Evolutionary conservation across 2,329 filamentous ascomycete species (phyloP), one percentile per base, ranked within the genome.

Genomic region (Paracamarosporium sp.): DNA sequence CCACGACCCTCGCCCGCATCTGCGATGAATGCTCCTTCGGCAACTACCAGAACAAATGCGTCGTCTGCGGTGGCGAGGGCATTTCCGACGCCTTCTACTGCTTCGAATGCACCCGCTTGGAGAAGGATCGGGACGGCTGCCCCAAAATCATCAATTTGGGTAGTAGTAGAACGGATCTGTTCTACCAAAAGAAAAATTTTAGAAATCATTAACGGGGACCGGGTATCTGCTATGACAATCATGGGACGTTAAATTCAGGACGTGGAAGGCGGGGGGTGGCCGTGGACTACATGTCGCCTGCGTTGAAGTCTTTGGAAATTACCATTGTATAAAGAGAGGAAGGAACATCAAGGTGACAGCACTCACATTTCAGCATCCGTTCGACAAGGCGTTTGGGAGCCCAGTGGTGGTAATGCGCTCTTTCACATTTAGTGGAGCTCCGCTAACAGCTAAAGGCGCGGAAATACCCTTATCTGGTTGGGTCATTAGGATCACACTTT

Each of bases 41-140:
- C 75, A 99, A 99, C 85, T 99, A 97, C 83, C 95, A 98, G 82
- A 99, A 99, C 83, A 99, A 99, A 80, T 99, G 95, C 77, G 93
- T 99, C 67, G 95, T 99, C 41, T 99, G 95, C 80, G 95, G 95
- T 76, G 95, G 95, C 69, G 95, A 98, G 81, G 95, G 95, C 28
- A 99, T 99, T 76, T 95, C 91, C 31, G 95, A 99, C 77, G 95
- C 95, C 48, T 98, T 98, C 79, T 99, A 99, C 83, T 99, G 95
- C 83, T 98, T 98, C 75, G 95, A 99, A 80, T 99, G 95, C 78
- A 99, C 95, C 57, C 86, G 95, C 7, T 82, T 99, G 15, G 95
- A 99, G 78, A 99, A 98, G 80, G 95, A 99, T 76, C 85, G 95
- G 60, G 95, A 99, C 75, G 95, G 95, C 2, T 99, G 95, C 78